Evolutionary conservation across 2,329 filamentous ascomycete genomes (phyloP).

Genomic region (Exophiala lecanii-corni): DNA sequence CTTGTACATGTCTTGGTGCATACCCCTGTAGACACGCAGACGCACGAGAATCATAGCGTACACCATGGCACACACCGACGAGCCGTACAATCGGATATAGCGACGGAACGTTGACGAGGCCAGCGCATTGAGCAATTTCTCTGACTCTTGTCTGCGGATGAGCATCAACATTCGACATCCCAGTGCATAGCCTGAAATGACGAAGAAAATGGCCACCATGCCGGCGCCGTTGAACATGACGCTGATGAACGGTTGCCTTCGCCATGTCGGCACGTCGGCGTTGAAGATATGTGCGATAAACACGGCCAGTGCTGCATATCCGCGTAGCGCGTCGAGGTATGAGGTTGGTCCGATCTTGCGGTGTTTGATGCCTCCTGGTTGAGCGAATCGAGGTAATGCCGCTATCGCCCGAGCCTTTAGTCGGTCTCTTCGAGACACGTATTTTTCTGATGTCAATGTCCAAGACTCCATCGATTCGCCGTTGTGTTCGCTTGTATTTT

Average conservation of each 20-base stretch:
- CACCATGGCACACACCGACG: slow-evolving; percentile 37
- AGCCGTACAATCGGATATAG: slow-evolving; percentile 41
- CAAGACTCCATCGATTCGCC: background rate
- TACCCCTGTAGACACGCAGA: slow-evolving; percentile 37
- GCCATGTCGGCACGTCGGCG: slow-evolving; percentile 1
- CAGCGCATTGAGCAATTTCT: slow-evolving; percentile 30
- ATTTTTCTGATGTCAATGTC: slow-evolving; percentile 1
- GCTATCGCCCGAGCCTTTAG: background rate
- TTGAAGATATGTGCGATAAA: slow-evolving; percentile 44
- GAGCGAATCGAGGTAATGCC: slow-evolving; percentile 1
- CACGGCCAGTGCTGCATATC: slow-evolving; percentile 41
- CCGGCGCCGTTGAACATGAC: slow-evolving; percentile 25
- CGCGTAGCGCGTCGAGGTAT: slow-evolving; percentile 38
- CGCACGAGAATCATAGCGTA: slow-evolving; percentile 39
- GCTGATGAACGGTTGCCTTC: slow-evolving; percentile 35
- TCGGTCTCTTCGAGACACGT: background rate
- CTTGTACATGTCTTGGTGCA: slow-evolving; percentile 17
- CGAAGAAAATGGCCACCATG: slow-evolving; percentile 44
- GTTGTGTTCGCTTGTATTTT: background rate
- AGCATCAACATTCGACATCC: slow-evolving; percentile 39
- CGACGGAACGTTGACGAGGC: slow-evolving; percentile 42
- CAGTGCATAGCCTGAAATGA: slow-evolving; percentile 46
- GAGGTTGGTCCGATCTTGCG: slow-evolving; percentile 4
- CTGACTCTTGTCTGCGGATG: slow-evolving; percentile 34
- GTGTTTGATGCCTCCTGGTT: background rate